Evolutionary conservation across 192 early-diverging fungal species (phyloP).

Genomic region (Kickxella alabastrina): DNA sequence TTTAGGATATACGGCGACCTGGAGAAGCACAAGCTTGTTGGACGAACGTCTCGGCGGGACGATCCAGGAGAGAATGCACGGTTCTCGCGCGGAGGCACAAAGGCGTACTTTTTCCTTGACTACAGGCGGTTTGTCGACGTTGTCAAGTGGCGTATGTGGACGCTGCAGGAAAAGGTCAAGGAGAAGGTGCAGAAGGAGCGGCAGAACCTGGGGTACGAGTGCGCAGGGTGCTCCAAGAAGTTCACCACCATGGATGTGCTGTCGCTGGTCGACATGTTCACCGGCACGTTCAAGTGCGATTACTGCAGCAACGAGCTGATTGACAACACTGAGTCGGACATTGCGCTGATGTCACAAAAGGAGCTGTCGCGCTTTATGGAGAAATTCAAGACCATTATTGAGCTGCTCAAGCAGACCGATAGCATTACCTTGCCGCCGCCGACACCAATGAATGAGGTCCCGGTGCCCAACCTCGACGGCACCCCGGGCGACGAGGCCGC

Average conservation of each 20-base stretch:
- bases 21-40: slow-evolving; percentile 69
- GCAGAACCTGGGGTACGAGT: slow-evolving; percentile 68
- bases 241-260: slow-evolving; percentile 62
- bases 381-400: slow-evolving; percentile 68
- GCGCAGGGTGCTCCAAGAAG: slow-evolving; percentile 56
- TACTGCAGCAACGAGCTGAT: slow-evolving; percentile 55
- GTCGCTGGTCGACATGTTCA: slow-evolving; percentile 42
- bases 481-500: slow-evolving; percentile 34
- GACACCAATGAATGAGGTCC: slow-evolving; percentile 45
- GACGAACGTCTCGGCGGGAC: slow-evolving; percentile 19
- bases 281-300: slow-evolving; percentile 59
- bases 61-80: slow-evolving; percentile 28
- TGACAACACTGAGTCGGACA: slow-evolving; percentile 63
- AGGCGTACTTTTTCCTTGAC: slow-evolving; percentile 84
- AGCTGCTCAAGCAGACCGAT: slow-evolving; percentile 69
- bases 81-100: slow-evolving; percentile 49
- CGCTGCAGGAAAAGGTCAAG: slow-evolving; percentile 63
- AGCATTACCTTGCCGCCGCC: slow-evolving; percentile 61
- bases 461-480: slow-evolving; percentile 35
- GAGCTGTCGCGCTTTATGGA: slow-evolving; percentile 61
- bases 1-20: slow-evolving; percentile 77
- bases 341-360: slow-evolving; percentile 54
- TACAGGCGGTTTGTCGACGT: slow-evolving; percentile 92
- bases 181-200: slow-evolving; percentile 62
- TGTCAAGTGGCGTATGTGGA: slow-evolving; percentile 87